Evolutionary conservation across 768 basidiomycete species (phyloP).

Genomic region (Hericium erinaceus): DNA sequence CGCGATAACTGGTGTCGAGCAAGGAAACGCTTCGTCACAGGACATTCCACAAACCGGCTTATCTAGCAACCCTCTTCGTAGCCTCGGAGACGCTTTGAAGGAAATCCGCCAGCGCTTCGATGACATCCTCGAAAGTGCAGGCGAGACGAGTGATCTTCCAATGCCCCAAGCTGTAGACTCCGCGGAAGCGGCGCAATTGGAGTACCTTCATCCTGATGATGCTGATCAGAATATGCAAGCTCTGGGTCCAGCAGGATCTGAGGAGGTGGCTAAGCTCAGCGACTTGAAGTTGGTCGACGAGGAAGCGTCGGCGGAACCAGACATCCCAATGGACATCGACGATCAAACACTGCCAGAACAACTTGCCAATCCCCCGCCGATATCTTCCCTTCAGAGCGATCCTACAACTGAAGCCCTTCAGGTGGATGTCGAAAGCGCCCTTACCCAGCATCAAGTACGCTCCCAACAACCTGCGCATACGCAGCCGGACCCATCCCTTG

Average conservation of each 20-base stretch:
- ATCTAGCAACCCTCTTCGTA: slow-evolving; percentile 53
- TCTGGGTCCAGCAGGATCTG: slow-evolving; percentile 77
- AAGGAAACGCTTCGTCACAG: slow-evolving; percentile 33
- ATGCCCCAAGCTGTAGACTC: slow-evolving; percentile 28
- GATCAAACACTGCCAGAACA: slow-evolving; percentile 19
- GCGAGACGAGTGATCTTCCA: slow-evolving; percentile 23
- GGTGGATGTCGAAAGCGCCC: slow-evolving; percentile 36
- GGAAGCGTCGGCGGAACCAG: slow-evolving; percentile 23
- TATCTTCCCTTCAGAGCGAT: slow-evolving; percentile 20
- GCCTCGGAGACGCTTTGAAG: slow-evolving; percentile 74
- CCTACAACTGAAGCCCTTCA: slow-evolving; percentile 19
- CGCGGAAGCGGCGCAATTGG: slow-evolving; percentile 44
- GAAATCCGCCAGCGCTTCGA: slow-evolving; percentile 80
- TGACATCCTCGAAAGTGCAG: slow-evolving; percentile 51
- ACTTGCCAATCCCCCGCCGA: slow-evolving; percentile 1
- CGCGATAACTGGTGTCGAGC: slow-evolving; percentile 31
- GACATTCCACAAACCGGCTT: slow-evolving; percentile 4
- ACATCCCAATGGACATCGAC: slow-evolving; percentile 42
- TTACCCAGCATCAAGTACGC: slow-evolving; percentile 27
- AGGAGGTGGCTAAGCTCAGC: slow-evolving; percentile 72
- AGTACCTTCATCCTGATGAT: slow-evolving; percentile 69
- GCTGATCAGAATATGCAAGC: slow-evolving; percentile 75
- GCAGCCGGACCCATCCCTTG: slow-evolving; percentile 17
- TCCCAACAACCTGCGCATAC: neutral
- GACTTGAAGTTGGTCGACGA: slow-evolving; percentile 74